Evolutionary conservation across 1,139 yeast species (phyloP).

Genomic region (Suhomyces yuchorum): DNA sequence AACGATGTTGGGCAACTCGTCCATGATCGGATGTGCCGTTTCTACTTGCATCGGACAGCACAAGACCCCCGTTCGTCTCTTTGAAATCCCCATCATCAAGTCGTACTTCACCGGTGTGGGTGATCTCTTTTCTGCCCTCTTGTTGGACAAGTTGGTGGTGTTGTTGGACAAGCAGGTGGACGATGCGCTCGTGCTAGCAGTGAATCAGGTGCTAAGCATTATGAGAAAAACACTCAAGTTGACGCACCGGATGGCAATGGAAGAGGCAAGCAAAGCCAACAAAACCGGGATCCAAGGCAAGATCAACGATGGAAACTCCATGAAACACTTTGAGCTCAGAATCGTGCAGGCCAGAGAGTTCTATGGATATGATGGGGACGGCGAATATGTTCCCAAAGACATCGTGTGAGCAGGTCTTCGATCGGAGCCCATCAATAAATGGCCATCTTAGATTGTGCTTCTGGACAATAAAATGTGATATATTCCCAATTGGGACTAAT

Average conservation of each 20-base stretch:
- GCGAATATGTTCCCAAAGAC: conserved; percentile 6
- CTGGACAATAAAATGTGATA: no score
- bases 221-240: conserved; percentile 49
- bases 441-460: no score
- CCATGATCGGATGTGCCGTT: conserved; percentile 53
- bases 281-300: conserved; percentile 21
- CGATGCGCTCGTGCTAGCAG: conserved; percentile 26
- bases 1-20: conserved; percentile 14
- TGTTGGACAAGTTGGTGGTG: conserved; percentile 55
- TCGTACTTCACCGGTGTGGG: conserved; percentile 93
- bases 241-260: conserved; percentile 34
- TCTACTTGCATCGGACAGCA: conserved; percentile 31
- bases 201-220: conserved; percentile 52
- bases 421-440: no score
- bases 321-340: conserved; percentile 46
- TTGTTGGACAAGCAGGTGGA: background rate
- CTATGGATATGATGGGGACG: conserved; percentile 25
- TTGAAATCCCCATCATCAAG: conserved; percentile 52
- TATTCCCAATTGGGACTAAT: no score
- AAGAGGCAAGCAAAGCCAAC: conserved; percentile 10
- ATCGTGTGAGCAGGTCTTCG: background rate
- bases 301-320: conserved; percentile 40
- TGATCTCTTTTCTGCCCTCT: conserved; percentile 79
- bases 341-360: conserved; percentile 39
- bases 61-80: conserved; percentile 4